Percentiles rank a stretch among this genome's conserved stretches.
These are phyloP conservation scores for Kurtzmaniella fragi DNA, from an alignment of 805 yeast species.

Conservation along the genomic window DNA sequence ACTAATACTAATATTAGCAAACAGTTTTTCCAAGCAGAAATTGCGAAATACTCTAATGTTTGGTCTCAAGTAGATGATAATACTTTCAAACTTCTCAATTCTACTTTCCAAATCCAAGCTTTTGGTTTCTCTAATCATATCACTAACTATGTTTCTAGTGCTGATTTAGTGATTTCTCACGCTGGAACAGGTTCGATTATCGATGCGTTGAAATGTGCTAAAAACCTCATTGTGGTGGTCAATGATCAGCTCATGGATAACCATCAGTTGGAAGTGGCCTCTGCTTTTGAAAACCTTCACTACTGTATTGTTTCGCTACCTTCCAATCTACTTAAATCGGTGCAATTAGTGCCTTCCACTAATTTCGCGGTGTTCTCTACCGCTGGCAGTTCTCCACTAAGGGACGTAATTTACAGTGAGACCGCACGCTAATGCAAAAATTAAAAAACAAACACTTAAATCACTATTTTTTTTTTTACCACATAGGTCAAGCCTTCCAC, in stretches of 20 bases:
- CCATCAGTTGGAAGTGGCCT: constrained; percentile 77
- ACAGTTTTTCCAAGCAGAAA: constrained; percentile 13
- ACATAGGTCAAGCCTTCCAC: no score
- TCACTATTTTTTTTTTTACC: no score
- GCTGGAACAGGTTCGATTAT: constrained; percentile 91
- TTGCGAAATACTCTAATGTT: constrained; percentile 10
- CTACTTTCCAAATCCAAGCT: constrained; percentile 12
- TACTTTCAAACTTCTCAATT: constrained; percentile 1
- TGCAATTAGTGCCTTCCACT: no score
- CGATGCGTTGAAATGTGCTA: constrained; percentile 58
- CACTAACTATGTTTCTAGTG: constrained; percentile 30
- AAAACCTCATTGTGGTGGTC: constrained; percentile 63
- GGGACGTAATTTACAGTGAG: no score
- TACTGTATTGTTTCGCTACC: constrained; percentile 7
- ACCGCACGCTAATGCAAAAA: no score
- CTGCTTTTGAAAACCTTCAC: constrained; percentile 9
- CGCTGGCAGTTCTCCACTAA: no score
- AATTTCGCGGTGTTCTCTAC: no score
- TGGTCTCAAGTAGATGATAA: constrained; percentile 4
- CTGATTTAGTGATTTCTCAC: constrained; percentile 74
- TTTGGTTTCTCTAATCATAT: constrained; percentile 27
- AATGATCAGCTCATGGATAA: constrained; percentile 78
- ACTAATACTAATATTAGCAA: constrained; percentile 17
- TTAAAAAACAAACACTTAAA: no score
- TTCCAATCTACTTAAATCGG: no score